Evolutionary conservation across 768 basidiomycete genomes (phyloP).

Genomic region (Tylopilus subfusipes): DNA sequence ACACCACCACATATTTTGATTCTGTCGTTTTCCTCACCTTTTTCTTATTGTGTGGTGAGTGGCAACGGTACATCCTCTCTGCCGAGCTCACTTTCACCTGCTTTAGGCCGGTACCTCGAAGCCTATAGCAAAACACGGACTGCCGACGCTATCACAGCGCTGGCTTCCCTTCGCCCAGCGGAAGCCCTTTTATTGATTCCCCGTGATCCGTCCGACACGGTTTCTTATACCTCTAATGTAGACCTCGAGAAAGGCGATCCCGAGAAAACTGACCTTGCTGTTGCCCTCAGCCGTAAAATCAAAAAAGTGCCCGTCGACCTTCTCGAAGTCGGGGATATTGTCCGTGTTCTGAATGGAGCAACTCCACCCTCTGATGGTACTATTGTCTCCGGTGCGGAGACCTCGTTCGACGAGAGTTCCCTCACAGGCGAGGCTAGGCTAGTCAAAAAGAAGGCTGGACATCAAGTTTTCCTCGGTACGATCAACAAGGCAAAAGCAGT

Average conservation of each 20-base stretch:
- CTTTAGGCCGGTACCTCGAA: conserved; percentile 58
- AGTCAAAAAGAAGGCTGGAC: conserved; percentile 57
- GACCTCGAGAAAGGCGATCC: conserved; percentile 40
- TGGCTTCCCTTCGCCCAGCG: conserved; percentile 61
- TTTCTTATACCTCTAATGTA: conserved; percentile 1
- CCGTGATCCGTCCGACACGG: conserved; percentile 6
- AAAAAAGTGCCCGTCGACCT: conserved; percentile 51
- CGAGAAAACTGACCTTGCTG: conserved; percentile 12
- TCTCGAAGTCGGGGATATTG: conserved; percentile 75
- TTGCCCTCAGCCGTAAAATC: conserved; percentile 26
- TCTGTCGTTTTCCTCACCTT: conserved; percentile 76
- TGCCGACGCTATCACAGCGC: conserved; percentile 67
- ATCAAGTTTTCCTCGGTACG: conserved; percentile 72
- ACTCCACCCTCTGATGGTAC: conserved; percentile 77
- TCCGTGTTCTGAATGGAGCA: conserved; percentile 67
- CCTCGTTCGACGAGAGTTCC: conserved; percentile 77
- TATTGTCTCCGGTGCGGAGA: conserved; percentile 45
- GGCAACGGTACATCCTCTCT: neutral
- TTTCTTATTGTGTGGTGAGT: conserved; percentile 68
- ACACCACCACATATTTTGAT: conserved; percentile 76
- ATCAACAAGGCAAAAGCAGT: conserved; percentile 62
- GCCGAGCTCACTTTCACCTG: neutral
- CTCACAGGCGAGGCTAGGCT: conserved; percentile 75
- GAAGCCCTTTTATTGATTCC: conserved; percentile 53
- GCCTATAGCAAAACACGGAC: conserved; percentile 66